phyloP scores from a whole-genome alignment of 371 early-diverging fungal genomes.

The Smittium mucronatum region DNA sequence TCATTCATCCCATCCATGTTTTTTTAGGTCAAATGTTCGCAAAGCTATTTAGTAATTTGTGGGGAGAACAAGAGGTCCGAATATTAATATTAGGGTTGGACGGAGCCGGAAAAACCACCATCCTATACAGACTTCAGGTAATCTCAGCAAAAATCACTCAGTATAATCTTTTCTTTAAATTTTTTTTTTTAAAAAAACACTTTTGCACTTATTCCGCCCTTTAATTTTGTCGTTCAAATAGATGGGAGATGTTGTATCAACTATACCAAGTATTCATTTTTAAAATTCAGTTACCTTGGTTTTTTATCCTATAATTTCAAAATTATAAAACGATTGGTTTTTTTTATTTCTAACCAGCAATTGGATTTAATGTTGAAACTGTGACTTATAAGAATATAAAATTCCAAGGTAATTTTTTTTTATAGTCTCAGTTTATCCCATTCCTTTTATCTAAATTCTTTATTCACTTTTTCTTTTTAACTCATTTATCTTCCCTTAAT shows the following conservation, averaged over 20 bases:
- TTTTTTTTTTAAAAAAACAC: too few species aligned
- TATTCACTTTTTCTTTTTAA: conserved; percentile 1
- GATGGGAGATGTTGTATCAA: conserved; percentile 85
- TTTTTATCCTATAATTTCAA: conserved; percentile 4
- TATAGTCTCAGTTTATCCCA: background rate
- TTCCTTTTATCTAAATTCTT: conserved; percentile 13
- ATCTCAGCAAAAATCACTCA: too few species aligned
- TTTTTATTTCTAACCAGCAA: conserved; percentile 33
- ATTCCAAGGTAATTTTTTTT: conserved; percentile 45
- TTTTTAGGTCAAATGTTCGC: conserved; percentile 42
- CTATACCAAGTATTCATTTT: conserved; percentile 59
- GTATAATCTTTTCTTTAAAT: too few species aligned
- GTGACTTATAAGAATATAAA: conserved; percentile 94
- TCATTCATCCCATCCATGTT: too few species aligned
- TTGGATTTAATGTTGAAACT: conserved; percentile 85
- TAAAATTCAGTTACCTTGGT: conserved; percentile 26
- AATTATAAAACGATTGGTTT: too few species aligned
- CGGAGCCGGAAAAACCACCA: conserved; percentile 98
- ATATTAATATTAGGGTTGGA: conserved; percentile 95
- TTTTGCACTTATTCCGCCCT: conserved; percentile 14
- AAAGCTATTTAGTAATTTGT: conserved; percentile 46
- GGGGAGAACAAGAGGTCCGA: conserved; percentile 86
- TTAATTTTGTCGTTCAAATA: conserved; percentile 6
- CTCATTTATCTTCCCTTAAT: too few species aligned
- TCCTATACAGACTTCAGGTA: conserved; percentile 68